Base-by-base conservation (phyloP, 208 protist genomes). In the Jaenimonas drosophilae region DNA sequence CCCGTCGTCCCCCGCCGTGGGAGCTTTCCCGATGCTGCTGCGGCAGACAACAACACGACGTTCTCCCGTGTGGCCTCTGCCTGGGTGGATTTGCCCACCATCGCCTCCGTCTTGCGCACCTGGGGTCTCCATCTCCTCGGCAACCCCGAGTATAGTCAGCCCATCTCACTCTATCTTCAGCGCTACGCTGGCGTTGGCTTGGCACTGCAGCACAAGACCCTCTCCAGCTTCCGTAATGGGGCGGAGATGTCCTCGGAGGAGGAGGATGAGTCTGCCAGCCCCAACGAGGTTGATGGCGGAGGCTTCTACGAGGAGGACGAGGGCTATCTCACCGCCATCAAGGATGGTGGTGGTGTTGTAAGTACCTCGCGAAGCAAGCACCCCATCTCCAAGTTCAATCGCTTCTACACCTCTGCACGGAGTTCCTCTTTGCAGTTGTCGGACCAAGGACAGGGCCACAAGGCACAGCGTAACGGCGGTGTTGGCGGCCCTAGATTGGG, bases 71-170 rank as follows among this genome's bases (percentile, higher is more conserved):
- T 82, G 16, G 70, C 74, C 1, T 83, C 77, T 21, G 66, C 64
- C 27, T 91, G 83, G 83, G 54, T 74, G 0, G 44, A 49, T 6
- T 28, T 88, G 36, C 54, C 59, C 11, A 52, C 54, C 32, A 85
- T 91, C 36, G 39, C 66, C 7, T 52, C 56, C 2, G 59, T 85
- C 21, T 30, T 86, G 37, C 65, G 60, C 6, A 70, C 56, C 0
- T 91, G 83, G 78, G 71, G 52, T 17, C 40, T 76, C 40, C 77
- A 86, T 59, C 64, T 91, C 17, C 59, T 88, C 21, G 58, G 46
- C 24, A 65, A 75, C 53, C 64, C 70, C 24, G 54, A 88, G 50
- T 77, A 65, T 42, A 64, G 70, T 2, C 64, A 72, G 53, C 84
- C 84, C 6, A 72, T 62, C 31, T 55, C 76, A 7, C 42, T 87